Conservation (phyloP, 345 rosid species). For the Euclidium syriacum region DNA sequence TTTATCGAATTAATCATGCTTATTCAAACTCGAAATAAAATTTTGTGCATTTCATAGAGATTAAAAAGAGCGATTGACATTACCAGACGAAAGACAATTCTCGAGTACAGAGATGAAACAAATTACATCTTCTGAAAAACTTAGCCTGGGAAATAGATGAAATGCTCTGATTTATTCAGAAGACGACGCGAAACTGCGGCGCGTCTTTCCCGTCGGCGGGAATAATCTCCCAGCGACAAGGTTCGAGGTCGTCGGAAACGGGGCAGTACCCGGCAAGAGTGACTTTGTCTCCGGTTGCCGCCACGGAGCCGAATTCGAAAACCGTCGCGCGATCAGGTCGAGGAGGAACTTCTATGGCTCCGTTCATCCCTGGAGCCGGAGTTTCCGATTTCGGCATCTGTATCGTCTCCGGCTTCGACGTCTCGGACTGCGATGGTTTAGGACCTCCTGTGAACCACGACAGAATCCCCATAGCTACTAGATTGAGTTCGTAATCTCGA, state of each 20-base stretch:
- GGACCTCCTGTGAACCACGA: conserved; percentile 73
- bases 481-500: not conserved
- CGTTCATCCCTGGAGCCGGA: conserved; percentile 63
- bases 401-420: conserved; percentile 22
- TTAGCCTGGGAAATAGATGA: not conserved
- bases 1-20: not conserved
- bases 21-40: not conserved
- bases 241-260: conserved; percentile 88
- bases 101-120: not conserved
- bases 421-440: conserved; percentile 33
- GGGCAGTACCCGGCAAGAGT: conserved; percentile 91
- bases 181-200: conserved; percentile 89
- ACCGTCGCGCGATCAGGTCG: conserved; percentile 72
- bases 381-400: conserved; percentile 17
- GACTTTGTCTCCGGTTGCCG: conserved; percentile 66
- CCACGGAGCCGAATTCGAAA: conserved; percentile 86
- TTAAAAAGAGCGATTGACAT: not conserved
- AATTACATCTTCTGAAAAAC: not conserved
- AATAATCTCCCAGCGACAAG: conserved; percentile 87
- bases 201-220: conserved; percentile 69
- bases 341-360: conserved; percentile 79
- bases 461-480: conserved; percentile 60
- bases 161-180: conserved; percentile 28
- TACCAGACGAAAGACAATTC: conserved; percentile 22
- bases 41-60: not conserved